Conservation (phyloP, 2,329 filamentous ascomycete genomes). For the Chrysoporthe puriensis region DNA sequence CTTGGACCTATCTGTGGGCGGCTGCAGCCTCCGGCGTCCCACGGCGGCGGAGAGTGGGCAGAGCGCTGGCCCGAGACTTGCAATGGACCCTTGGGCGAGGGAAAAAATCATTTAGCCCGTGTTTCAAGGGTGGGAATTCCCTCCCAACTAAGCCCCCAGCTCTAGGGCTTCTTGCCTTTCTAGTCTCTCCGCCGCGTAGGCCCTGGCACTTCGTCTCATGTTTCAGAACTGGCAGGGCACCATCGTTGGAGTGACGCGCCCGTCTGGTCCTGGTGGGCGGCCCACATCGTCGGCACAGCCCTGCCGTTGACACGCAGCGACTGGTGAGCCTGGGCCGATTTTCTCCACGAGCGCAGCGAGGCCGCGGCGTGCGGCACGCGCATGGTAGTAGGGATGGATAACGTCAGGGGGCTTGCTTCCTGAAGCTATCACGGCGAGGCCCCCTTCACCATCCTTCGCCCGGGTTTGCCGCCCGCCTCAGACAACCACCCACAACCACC, state of each 20-base stretch:
- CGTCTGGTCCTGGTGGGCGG: not conserved
- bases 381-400: not conserved
- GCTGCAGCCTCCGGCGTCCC: too few species aligned
- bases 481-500: not conserved
- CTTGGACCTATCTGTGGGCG: too few species aligned
- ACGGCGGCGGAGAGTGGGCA: too few species aligned
- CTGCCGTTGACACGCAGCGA: constrained; percentile 4
- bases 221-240: constrained; percentile 7
- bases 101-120: not conserved
- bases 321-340: not conserved
- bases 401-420: not conserved
- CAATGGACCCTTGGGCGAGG: too few species aligned
- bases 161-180: not conserved
- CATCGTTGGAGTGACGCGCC: not conserved
- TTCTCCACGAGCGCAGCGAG: not conserved
- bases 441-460: not conserved
- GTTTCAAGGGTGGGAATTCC: constrained; percentile 19
- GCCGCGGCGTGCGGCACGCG: not conserved
- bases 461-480: constrained; percentile 6
- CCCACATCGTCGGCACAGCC: constrained; percentile 4
- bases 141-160: not conserved
- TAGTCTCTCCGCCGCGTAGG: constrained; percentile 5
- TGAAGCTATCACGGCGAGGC: not conserved
- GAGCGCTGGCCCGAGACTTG: too few species aligned
- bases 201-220: constrained; percentile 11